These are phyloP conservation scores for Trichomonas vaginalis DNA, from an alignment of 208 protist genomes.

Conservation along the genomic window DNA sequence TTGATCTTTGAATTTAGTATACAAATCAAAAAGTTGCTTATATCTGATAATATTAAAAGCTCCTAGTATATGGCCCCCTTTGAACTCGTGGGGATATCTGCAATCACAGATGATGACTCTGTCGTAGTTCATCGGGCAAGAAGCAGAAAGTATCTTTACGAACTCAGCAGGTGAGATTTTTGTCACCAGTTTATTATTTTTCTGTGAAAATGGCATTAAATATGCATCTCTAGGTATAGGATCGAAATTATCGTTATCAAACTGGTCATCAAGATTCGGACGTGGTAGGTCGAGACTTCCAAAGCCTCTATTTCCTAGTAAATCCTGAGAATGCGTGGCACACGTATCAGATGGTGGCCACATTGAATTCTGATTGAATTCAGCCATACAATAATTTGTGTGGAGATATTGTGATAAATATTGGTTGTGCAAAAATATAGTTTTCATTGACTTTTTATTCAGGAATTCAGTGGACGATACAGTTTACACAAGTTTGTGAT, in stretches of 20 bases:
- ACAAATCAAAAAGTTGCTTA: neutral
- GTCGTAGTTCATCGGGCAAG: neutral
- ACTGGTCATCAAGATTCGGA: neutral
- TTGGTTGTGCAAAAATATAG: too few species aligned
- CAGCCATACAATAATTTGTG: neutral
- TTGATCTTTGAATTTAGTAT: neutral
- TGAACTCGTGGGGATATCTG: slow-evolving; percentile 26
- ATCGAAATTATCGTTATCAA: neutral
- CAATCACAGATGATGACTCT: slow-evolving; percentile 23
- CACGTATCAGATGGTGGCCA: neutral
- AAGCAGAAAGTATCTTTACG: neutral
- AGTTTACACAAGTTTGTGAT: too few species aligned
- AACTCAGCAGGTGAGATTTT: neutral
- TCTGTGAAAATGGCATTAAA: neutral
- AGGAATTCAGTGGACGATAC: too few species aligned
- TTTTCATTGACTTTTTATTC: too few species aligned
- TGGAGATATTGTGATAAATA: too few species aligned
- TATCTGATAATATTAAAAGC: neutral
- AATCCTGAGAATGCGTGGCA: neutral
- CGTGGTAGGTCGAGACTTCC: neutral
- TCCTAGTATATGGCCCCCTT: slow-evolving; percentile 19
- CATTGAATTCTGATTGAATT: neutral
- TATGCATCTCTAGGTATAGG: neutral
- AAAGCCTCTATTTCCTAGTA: neutral
- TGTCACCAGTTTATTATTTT: neutral